These are phyloP conservation scores for Eudorina sp. DNA, from an alignment of 139 green algal species.

Conservation along the genomic window DNA sequence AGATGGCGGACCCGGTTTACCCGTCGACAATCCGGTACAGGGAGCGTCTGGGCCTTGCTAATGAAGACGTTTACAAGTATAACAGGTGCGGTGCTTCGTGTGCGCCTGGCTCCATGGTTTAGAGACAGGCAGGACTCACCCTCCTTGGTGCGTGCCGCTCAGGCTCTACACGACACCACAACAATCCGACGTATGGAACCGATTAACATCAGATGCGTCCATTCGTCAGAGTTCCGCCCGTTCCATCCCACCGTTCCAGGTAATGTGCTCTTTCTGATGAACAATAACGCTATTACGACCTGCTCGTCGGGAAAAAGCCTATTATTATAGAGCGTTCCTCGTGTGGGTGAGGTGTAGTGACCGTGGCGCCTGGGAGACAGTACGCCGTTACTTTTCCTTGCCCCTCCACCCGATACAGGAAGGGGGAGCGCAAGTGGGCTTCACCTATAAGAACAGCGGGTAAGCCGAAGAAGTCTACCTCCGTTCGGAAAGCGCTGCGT, in stretches of 20 bases:
- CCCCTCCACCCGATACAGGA: not conserved
- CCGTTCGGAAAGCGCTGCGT: too few relatives aligned
- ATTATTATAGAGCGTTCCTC: too few relatives aligned
- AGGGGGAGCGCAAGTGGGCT: not conserved
- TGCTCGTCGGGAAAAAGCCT: too few relatives aligned
- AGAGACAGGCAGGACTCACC: too few relatives aligned
- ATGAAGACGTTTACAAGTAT: slow-evolving; percentile 28
- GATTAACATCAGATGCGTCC: not conserved
- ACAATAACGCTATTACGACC: too few relatives aligned
- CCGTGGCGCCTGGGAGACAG: too few relatives aligned
- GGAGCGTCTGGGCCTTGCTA: not conserved
- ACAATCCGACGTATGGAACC: slow-evolving; percentile 5
- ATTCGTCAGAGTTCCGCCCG: not conserved
- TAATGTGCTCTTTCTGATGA: not conserved
- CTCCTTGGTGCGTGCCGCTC: too few relatives aligned
- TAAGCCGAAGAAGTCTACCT: too few relatives aligned
- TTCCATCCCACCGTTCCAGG: not conserved
- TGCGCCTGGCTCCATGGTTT: not conserved
- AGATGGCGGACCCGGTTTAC: slow-evolving; percentile 11
- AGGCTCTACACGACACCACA: slow-evolving; percentile 43
- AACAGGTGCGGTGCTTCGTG: slow-evolving; percentile 21
- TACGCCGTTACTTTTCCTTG: not conserved
- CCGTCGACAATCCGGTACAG: not conserved
- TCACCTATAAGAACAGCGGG: slow-evolving; percentile 40
- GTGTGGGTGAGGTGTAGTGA: too few relatives aligned